Evolutionary conservation across 257 asterid species (phyloP).

Genomic region (Petrea volubilis): DNA sequence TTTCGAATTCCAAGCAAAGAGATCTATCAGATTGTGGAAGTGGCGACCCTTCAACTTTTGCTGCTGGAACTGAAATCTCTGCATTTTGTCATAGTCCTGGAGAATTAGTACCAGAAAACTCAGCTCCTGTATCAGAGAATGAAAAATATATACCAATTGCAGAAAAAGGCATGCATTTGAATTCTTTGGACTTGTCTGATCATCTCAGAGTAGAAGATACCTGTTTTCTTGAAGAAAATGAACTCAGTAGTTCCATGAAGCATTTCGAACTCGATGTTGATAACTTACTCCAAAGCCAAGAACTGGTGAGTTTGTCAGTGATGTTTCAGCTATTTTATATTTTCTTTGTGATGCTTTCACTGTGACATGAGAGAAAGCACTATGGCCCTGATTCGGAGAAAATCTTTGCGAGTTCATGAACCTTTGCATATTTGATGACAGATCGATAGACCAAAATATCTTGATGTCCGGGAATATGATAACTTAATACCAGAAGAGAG

Average conservation of each 20-base stretch:
- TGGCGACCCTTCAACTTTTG: constrained; percentile 22
- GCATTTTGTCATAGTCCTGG: constrained; percentile 24
- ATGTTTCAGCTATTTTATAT: constrained; percentile 18
- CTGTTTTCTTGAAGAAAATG: constrained; percentile 30
- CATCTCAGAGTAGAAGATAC: constrained; percentile 33
- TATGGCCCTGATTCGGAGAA: not conserved
- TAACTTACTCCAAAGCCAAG: constrained; percentile 40
- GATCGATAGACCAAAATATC: constrained; percentile 39
- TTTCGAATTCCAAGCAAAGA: constrained; percentile 32
- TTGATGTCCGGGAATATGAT: constrained; percentile 23
- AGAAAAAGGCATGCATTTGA: constrained; percentile 34
- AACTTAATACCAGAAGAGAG: constrained; percentile 38
- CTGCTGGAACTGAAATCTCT: constrained; percentile 27
- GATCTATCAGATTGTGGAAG: constrained; percentile 22
- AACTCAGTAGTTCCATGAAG: constrained; percentile 25
- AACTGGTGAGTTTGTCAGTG: constrained; percentile 56
- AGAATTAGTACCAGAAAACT: constrained; percentile 32
- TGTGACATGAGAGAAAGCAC: not conserved
- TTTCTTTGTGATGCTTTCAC: not conserved
- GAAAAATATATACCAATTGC: constrained; percentile 30
- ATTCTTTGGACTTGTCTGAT: constrained; percentile 37
- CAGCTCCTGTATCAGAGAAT: constrained; percentile 29
- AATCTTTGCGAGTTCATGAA: constrained; percentile 17
- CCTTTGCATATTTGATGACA: constrained; percentile 33
- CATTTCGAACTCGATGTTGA: constrained; percentile 22